phyloP scores from a whole-genome alignment of 495 filamentous ascomycete genomes.

The Sporormia fimetaria region DNA sequence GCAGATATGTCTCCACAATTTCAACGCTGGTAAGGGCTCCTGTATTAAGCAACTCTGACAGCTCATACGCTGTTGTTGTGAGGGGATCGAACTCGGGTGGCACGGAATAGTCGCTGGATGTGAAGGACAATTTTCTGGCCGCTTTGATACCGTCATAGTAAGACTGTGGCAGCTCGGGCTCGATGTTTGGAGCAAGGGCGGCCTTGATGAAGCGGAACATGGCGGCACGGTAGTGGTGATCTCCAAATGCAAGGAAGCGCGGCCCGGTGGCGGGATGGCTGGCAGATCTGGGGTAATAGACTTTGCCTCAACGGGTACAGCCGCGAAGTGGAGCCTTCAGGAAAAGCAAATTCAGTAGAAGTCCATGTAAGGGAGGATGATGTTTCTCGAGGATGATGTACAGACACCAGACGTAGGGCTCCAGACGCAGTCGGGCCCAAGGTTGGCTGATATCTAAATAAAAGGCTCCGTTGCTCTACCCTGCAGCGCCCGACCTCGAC shows the following conservation, averaged over 20 bases:
- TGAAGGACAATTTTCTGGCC: conserved; percentile 13
- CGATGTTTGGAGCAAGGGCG: conserved; percentile 15
- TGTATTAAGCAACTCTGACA: conserved; percentile 33
- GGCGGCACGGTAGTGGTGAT: not conserved
- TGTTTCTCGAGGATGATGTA: no score
- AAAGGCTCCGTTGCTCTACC: conserved; percentile 6
- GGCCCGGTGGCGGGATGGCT: conserved; percentile 1
- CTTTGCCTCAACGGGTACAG: no score
- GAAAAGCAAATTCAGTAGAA: no score
- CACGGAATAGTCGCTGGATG: conserved; percentile 10
- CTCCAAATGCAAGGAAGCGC: no score
- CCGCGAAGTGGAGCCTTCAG: no score
- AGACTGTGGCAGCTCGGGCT: conserved; percentile 15
- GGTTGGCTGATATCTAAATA: conserved; percentile 17
- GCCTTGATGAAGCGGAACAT: conserved; percentile 18
- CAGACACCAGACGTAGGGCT: no score
- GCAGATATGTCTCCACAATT: conserved; percentile 40
- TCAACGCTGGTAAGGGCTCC: conserved; percentile 36
- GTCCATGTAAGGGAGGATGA: no score
- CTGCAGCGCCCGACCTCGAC: conserved; percentile 10
- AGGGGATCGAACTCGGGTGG: conserved; percentile 31
- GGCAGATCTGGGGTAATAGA: no score
- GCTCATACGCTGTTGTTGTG: conserved; percentile 35
- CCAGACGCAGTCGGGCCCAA: no score
- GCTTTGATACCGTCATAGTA: conserved; percentile 8